A percentile compares a stretch with the other conserved stretches of the same genome.
Conservation (phyloP, 2,329 filamentous ascomycete genomes). For the Xylariales sp. region DNA sequence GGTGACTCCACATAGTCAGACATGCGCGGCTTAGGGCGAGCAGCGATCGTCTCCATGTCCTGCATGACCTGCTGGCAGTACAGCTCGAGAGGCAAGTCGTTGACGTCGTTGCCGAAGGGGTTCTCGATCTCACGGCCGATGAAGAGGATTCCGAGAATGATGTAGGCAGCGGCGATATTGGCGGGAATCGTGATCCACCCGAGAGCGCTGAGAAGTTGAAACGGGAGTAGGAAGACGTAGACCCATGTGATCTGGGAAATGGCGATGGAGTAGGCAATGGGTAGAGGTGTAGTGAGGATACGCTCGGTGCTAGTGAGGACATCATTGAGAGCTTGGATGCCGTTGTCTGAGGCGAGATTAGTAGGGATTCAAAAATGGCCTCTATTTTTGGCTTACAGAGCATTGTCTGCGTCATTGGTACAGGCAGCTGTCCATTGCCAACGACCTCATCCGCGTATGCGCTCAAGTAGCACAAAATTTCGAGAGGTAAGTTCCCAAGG, state of each 20-base stretch:
- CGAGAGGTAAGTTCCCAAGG: constrained; percentile 77
- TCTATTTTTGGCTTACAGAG: constrained; percentile 31
- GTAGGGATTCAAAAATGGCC: constrained; percentile 21
- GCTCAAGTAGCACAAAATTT: constrained; percentile 70
- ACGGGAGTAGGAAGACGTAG: constrained; percentile 75
- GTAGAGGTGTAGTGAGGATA: constrained; percentile 76
- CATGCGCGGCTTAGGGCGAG: constrained; percentile 45
- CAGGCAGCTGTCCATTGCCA: constrained; percentile 47
- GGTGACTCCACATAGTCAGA: constrained; percentile 42
- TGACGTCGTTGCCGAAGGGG: constrained; percentile 78
- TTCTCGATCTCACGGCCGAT: constrained; percentile 84
- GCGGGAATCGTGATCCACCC: constrained; percentile 74
- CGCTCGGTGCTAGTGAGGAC: constrained; percentile 69
- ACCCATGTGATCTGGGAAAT: constrained; percentile 85
- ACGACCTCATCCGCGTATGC: constrained; percentile 61
- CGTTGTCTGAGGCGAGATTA: constrained; percentile 43
- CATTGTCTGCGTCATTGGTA: constrained; percentile 56
- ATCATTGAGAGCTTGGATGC: constrained; percentile 64
- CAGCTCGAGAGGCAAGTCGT: constrained; percentile 71
- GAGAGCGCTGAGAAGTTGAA: constrained; percentile 65
- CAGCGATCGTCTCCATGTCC: constrained; percentile 71
- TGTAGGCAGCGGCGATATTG: constrained; percentile 68
- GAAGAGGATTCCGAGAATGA: constrained; percentile 69
- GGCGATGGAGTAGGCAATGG: constrained; percentile 77
- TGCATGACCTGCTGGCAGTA: constrained; percentile 71